Evolutionary conservation across 2,329 filamentous ascomycete genomes (phyloP), one percentile per base, ranked within the genome.

Genomic region (Fusarium aywerte): DNA sequence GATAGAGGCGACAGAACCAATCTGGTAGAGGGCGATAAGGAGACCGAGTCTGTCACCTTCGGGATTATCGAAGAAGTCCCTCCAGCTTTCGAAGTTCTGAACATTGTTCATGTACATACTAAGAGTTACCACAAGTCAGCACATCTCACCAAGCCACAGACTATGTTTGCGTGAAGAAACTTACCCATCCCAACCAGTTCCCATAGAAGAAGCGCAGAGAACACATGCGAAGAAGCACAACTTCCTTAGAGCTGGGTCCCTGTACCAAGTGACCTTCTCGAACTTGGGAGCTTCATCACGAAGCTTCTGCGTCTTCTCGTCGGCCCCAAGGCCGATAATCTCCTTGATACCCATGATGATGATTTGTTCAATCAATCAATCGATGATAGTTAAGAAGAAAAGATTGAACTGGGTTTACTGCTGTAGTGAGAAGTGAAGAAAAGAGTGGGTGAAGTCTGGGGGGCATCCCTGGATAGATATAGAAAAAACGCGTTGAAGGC

Each of bases 61-160:
- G 1, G 64, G 50, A 36, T 56, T 31, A 16, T 81, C 75, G 44
- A 79, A 78, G 74, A 87, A 87, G 75, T 72, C 58, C 61, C 83
- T 80, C 84, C 85, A 88, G 20, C 76, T 76, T 52, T 84, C 78
- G 68, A 88, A 84, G 75, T 86, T 82, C 77, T 87, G 85, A 3
- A 84, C 60, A 2, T 63, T 61, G 36, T 61, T 61, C 60, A 63
- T 63, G 58, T 63, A 85, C n/a, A 84, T 86, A 74, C 87, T 88
- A 72, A 85, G 77, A 60, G 85, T 76, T 80, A 84, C 82, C 82
- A 50, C 83, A 84, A 85, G 73, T 88, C 87, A 56, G 85, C 2
- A 49, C 4, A 32, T 85, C 84, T 87, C 18, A 84, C 87, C 36
- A 85, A 85, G 3, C 21, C 11, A 3, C 2, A 12, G 1, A 3